These are phyloP conservation scores for Cornus florida DNA, from an alignment of 148 eudicot species.

Conservation along the genomic window DNA sequence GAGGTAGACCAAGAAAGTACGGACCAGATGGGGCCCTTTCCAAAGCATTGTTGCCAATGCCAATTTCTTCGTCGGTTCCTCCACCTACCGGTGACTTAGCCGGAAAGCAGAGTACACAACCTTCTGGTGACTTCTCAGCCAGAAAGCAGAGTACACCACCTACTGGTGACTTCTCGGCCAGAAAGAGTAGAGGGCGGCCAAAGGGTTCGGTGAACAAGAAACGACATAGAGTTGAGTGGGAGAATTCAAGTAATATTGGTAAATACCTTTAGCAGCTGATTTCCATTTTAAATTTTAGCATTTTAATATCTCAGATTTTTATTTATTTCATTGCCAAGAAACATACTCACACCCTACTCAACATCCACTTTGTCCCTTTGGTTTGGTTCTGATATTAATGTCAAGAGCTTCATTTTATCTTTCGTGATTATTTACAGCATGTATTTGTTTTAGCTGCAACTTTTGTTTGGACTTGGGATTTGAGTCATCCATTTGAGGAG, in stretches of 20 bases:
- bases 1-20: slow-evolving; percentile 75
- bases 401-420: not conserved
- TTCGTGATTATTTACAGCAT: not conserved
- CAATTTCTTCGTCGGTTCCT: slow-evolving; percentile 7
- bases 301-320: not conserved
- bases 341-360: no score
- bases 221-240: slow-evolving; percentile 32
- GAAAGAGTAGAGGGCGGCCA: slow-evolving; percentile 37
- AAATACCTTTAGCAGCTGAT: not conserved
- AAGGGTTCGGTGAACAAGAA: slow-evolving; percentile 39
- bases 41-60: slow-evolving; percentile 4
- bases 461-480: not conserved
- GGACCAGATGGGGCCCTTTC: slow-evolving; percentile 41
- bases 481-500: not conserved
- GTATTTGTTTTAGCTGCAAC: not conserved
- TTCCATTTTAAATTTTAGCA: slow-evolving; percentile 6
- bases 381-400: not conserved
- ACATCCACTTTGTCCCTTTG: not conserved
- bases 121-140: no score
- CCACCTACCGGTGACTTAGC: not conserved
- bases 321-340: not conserved
- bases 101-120: no score
- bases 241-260: slow-evolving; percentile 37
- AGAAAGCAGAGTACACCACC: not conserved
- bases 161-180: slow-evolving; percentile 28